A percentile compares a stretch with the other conserved stretches of the same genome.
phyloP scores from a whole-genome alignment of 2,329 filamentous ascomycete species.

The Parascedosporium putredinis region DNA sequence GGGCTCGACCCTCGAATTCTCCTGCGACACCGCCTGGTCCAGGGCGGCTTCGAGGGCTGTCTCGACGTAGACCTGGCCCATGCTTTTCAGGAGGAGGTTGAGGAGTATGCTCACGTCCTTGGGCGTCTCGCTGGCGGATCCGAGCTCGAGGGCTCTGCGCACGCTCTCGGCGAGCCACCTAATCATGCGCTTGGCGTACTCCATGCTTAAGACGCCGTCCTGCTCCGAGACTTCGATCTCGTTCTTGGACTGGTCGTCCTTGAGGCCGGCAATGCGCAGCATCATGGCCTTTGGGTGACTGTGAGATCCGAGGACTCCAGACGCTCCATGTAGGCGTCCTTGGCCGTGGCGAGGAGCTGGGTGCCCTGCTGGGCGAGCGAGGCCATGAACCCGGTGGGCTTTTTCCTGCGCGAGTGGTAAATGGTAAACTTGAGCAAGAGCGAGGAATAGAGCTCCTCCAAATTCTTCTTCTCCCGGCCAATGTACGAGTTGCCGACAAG shows the following conservation, averaged over 20 bases:
- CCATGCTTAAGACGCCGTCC: conserved; percentile 71
- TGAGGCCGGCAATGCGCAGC: conserved; percentile 75
- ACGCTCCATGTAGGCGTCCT: conserved; percentile 82
- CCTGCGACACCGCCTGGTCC: conserved; percentile 66
- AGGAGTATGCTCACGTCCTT: conserved; percentile 86
- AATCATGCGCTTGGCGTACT: conserved; percentile 95
- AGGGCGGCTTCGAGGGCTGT: conserved; percentile 58
- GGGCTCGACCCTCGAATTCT: conserved; percentile 72
- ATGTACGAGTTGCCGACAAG: conserved; percentile 61
- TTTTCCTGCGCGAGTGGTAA: conserved; percentile 84
- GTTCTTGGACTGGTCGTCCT: conserved; percentile 64
- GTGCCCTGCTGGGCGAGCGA: conserved; percentile 83
- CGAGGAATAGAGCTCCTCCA: conserved; percentile 80
- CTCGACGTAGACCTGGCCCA: conserved; percentile 74
- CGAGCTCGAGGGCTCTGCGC: conserved; percentile 81
- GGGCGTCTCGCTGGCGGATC: conserved; percentile 75
- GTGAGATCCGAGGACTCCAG: conserved; percentile 84
- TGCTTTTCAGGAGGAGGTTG: conserved; percentile 70
- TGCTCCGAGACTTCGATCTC: conserved; percentile 87
- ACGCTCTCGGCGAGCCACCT: conserved; percentile 96
- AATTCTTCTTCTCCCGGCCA: conserved; percentile 54
- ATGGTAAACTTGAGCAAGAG: conserved; percentile 92
- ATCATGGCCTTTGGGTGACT: conserved; percentile 84
- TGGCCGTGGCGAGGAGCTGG: conserved; percentile 76
- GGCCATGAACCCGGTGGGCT: conserved; percentile 86